Conservation (phyloP, 2,329 filamentous ascomycete genomes). For the Penicillium sp. region DNA sequence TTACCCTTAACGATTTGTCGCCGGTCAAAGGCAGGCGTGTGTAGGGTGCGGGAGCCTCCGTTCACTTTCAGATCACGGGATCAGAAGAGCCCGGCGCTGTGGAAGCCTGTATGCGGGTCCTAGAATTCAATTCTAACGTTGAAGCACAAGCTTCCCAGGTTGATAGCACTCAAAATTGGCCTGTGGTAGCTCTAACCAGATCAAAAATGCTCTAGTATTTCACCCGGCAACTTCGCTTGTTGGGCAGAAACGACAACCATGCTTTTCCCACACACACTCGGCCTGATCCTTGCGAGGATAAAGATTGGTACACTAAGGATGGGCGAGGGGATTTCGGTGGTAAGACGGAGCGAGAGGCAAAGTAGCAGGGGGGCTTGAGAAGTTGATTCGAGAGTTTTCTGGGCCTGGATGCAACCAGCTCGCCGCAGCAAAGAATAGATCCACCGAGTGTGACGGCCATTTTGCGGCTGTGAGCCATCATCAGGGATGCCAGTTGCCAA, state of each 20-base stretch:
- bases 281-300: constrained; percentile 30
- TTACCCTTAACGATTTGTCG: constrained; percentile 36
- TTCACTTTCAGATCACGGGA: constrained; percentile 43
- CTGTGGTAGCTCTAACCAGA: constrained; percentile 4
- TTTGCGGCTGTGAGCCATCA: constrained; percentile 24
- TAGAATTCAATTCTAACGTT: constrained; percentile 45
- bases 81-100: constrained; percentile 36
- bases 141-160: constrained; percentile 13
- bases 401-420: constrained; percentile 19
- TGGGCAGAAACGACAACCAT: constrained; percentile 24
- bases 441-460: constrained; percentile 19
- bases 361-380: constrained; percentile 29
- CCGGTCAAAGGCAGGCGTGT: constrained; percentile 30
- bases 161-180: constrained; percentile 10
- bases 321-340: constrained; percentile 21
- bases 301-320: constrained; percentile 27
- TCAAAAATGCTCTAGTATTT: constrained; percentile 3
- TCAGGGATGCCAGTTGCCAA: constrained; percentile 33
- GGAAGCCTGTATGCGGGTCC: constrained; percentile 39
- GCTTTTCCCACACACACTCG: constrained; percentile 14
- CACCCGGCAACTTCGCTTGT: constrained; percentile 20
- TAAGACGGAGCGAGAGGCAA: constrained; percentile 28
- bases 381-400: constrained; percentile 27
- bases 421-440: constrained; percentile 20
- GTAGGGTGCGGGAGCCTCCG: constrained; percentile 35